phyloP scores from a whole-genome alignment of 768 basidiomycete species.

The Xerocomus potaroensis region DNA sequence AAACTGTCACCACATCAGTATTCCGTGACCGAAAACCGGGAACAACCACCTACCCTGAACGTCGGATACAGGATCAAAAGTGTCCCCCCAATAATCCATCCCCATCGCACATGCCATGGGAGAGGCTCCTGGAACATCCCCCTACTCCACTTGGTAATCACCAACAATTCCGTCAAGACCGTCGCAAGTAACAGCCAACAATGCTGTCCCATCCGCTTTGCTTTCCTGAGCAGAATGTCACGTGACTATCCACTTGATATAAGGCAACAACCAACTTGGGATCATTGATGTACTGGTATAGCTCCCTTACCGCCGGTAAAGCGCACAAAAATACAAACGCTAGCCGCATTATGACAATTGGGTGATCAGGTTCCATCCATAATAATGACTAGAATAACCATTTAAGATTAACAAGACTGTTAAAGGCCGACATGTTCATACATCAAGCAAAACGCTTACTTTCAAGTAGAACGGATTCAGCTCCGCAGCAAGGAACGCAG shows the following conservation, averaged over 20 bases:
- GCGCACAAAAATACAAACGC: conserved; percentile 80
- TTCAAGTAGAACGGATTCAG: conserved; percentile 88
- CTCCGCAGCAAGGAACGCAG: conserved; percentile 79
- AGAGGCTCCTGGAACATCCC: conserved; percentile 64
- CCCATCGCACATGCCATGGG: conserved; percentile 58
- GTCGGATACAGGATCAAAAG: conserved; percentile 67
- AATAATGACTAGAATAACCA: conserved; percentile 42
- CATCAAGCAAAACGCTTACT: conserved; percentile 36
- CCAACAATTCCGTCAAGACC: conserved; percentile 75
- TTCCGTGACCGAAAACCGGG: neutral
- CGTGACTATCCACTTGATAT: neutral
- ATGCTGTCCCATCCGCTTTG: conserved; percentile 88
- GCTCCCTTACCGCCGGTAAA: conserved; percentile 80
- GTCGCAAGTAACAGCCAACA: conserved; percentile 85
- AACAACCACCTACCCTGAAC: conserved; percentile 47
- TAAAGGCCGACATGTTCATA: conserved; percentile 15
- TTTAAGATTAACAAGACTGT: conserved; percentile 28
- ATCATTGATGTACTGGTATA: conserved; percentile 80
- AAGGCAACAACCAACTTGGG: conserved; percentile 52
- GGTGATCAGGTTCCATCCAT: conserved; percentile 92
- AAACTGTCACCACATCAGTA: conserved; percentile 43
- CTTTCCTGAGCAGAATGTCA: conserved; percentile 45
- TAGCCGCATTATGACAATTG: conserved; percentile 68
- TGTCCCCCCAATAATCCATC: conserved; percentile 57
- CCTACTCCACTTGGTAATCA: conserved; percentile 78